Conservation (phyloP, 2,329 filamentous ascomycete genomes). For the Tetracladium maxilliforme region DNA sequence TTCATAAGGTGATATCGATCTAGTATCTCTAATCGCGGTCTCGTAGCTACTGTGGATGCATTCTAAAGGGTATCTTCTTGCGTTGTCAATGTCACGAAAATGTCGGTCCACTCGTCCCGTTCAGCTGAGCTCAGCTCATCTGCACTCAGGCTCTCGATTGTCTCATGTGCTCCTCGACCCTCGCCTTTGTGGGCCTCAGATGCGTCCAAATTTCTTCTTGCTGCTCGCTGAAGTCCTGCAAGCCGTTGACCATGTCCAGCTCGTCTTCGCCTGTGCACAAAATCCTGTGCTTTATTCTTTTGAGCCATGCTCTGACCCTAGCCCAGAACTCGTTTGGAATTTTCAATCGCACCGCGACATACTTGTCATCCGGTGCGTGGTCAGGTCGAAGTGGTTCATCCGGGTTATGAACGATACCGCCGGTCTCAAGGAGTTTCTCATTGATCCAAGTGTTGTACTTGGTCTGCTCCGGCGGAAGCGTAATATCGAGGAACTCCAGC, state of each 20-base stretch:
- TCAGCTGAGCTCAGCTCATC: constrained; percentile 6
- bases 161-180: constrained; percentile 12
- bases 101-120: constrained; percentile 3
- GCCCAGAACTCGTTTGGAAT: constrained; percentile 42
- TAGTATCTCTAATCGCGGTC: too few species aligned
- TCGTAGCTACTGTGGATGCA: too few species aligned
- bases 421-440: constrained; percentile 32
- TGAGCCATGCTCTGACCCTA: too few species aligned
- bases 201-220: constrained; percentile 39
- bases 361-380: constrained; percentile 40
- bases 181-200: constrained; percentile 19
- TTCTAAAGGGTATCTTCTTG: too few species aligned
- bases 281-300: too few species aligned
- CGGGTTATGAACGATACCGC: constrained; percentile 18
- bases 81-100: too few species aligned
- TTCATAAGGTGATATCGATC: too few species aligned
- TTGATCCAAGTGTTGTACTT: constrained; percentile 35
- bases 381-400: constrained; percentile 32
- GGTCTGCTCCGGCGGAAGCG: constrained; percentile 30
- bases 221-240: constrained; percentile 14
- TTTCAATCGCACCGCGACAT: constrained; percentile 38
- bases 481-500: constrained; percentile 44
- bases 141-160: too few species aligned
- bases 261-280: too few species aligned
- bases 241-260: constrained; percentile 20